Evolutionary conservation across 495 filamentous ascomycete species (phyloP).

Genomic region (Penicillium soppii): DNA sequence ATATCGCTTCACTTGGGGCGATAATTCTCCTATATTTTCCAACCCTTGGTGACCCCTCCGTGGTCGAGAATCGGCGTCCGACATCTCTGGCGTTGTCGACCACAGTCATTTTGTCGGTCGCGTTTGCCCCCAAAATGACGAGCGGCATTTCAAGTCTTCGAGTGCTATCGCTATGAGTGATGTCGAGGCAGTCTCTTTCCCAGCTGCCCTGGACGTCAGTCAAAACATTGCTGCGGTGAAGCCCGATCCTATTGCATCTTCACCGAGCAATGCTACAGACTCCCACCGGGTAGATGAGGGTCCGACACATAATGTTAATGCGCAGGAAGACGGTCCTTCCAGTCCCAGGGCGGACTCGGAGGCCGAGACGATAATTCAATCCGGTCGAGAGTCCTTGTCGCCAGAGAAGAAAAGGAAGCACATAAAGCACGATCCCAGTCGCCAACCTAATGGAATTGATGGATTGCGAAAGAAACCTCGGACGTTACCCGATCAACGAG

Average conservation of each 20-base stretch:
- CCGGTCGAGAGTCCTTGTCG: slow-evolving; percentile 68
- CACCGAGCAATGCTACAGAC: slow-evolving; percentile 22
- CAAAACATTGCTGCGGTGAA: slow-evolving; percentile 36
- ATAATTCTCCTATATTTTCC: slow-evolving; percentile 17
- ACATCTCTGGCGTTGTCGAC: slow-evolving; percentile 39
- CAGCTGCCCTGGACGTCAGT: slow-evolving; percentile 44
- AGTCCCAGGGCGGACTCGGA: slow-evolving; percentile 65
- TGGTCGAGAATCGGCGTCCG: slow-evolving; percentile 38
- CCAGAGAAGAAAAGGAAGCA: slow-evolving; percentile 66
- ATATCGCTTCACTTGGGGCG: slow-evolving; percentile 2
- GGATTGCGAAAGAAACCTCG: slow-evolving; percentile 47
- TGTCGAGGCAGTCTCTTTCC: slow-evolving; percentile 46
- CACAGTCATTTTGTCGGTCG: slow-evolving; percentile 34
- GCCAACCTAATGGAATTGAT: slow-evolving; percentile 39
- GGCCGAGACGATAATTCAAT: slow-evolving; percentile 77
- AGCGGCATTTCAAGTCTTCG: slow-evolving; percentile 42
- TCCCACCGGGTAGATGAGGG: slow-evolving; percentile 20
- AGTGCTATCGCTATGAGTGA: slow-evolving; percentile 54
- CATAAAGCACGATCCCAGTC: slow-evolving; percentile 63
- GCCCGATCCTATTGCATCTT: slow-evolving; percentile 30
- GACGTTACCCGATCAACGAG: slow-evolving; percentile 25
- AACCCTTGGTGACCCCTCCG: slow-evolving; percentile 9
- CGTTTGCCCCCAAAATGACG: slow-evolving; percentile 49
- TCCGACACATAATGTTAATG: slow-evolving; percentile 20
- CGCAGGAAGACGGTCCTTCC: slow-evolving; percentile 32